Percentiles rank a stretch among this genome's conserved stretches.
Conservation (phyloP, 2,329 filamentous ascomycete species). For the Trichophyton schoenleinii region DNA sequence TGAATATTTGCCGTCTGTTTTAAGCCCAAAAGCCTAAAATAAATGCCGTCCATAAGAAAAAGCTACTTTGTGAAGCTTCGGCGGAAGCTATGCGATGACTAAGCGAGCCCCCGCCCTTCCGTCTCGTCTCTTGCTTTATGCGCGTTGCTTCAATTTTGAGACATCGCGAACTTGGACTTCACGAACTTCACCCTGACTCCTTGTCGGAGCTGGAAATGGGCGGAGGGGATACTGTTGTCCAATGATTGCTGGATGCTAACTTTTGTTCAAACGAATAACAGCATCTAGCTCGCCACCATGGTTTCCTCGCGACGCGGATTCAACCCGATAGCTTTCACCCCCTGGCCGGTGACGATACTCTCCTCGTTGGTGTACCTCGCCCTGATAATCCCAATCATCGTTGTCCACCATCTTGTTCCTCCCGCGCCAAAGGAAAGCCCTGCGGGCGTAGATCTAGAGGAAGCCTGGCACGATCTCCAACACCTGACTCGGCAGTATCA, state of each 20-base stretch:
- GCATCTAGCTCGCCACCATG: conserved; percentile 17
- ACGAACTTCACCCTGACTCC: background rate
- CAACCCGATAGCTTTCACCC: conserved; percentile 59
- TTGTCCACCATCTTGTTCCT: conserved; percentile 66
- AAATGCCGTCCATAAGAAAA: background rate
- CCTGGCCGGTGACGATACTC: conserved; percentile 69
- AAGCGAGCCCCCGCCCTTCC: background rate
- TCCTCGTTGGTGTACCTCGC: conserved; percentile 64
- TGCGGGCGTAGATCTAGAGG: conserved; percentile 61
- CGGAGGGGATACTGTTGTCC: background rate
- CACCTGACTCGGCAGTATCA: conserved; percentile 63
- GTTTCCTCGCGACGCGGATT: conserved; percentile 20
- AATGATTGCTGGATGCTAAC: background rate
- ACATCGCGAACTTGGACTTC: background rate
- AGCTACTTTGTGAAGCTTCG: background rate
- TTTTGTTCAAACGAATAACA: background rate
- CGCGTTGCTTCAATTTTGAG: background rate
- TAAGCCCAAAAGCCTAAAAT: background rate
- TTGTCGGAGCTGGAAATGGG: background rate
- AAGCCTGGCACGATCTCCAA: conserved; percentile 78
- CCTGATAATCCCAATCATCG: conserved; percentile 57
- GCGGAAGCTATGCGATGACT: background rate
- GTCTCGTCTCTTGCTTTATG: background rate
- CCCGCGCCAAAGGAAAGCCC: conserved; percentile 46
- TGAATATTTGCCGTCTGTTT: background rate